A percentile compares a stretch with the other conserved stretches of the same genome.
Evolutionary conservation across 192 early-diverging fungal species (phyloP).

Genomic region (Gonapodya sp.): DNA sequence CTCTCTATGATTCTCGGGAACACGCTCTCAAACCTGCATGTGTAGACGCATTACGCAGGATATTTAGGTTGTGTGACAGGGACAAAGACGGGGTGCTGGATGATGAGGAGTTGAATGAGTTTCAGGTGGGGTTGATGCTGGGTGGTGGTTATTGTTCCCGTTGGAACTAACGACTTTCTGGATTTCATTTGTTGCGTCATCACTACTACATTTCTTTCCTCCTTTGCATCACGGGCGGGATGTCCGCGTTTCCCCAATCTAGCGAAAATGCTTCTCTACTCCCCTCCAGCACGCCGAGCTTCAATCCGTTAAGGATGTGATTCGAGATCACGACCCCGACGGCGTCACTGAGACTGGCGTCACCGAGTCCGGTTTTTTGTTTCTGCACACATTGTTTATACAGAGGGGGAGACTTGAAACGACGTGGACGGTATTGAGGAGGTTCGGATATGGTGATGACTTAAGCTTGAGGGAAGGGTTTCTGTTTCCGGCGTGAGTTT

Average conservation of each 20-base stretch:
- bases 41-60: conserved; percentile 80
- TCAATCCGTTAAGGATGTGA: conserved; percentile 91
- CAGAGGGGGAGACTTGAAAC: conserved; percentile 95
- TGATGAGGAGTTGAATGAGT: conserved; percentile 92
- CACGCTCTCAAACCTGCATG: conserved; percentile 84
- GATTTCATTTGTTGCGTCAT: no score
- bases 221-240: neutral
- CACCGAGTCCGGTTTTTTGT: conserved; percentile 87
- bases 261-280: conserved; percentile 92
- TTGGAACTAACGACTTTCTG: no score
- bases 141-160: neutral
- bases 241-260: no score
- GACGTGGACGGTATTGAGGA: conserved; percentile 93
- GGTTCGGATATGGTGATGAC: conserved; percentile 96
- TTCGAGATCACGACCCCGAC: conserved; percentile 73
- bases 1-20: conserved; percentile 89
- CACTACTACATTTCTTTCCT: neutral
- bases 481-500: conserved; percentile 64
- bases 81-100: conserved; percentile 89
- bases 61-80: conserved; percentile 91
- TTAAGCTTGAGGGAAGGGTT: conserved; percentile 85
- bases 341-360: conserved; percentile 80
- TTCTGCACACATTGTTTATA: conserved; percentile 91
- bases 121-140: conserved; percentile 51
- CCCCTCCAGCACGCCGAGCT: conserved; percentile 93